A percentile compares a stretch with the other conserved stretches of the same genome.
phyloP scores from a whole-genome alignment of 2,329 filamentous ascomycete species.

The Paraphaeosphaeria minitans region DNA sequence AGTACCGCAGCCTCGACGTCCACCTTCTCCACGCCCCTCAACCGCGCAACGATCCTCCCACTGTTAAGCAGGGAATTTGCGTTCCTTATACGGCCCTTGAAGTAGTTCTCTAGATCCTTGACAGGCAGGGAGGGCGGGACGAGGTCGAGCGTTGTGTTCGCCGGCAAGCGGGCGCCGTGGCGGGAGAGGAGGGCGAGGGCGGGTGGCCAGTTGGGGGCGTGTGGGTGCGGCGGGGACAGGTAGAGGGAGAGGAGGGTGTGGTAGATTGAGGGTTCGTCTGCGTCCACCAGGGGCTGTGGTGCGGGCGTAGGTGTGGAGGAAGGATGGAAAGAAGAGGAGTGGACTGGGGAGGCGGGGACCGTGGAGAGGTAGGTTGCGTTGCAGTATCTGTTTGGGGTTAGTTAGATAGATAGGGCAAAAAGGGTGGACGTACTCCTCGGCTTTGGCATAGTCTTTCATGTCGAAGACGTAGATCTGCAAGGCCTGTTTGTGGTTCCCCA shows the following conservation, averaged over 20 bases:
- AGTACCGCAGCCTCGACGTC: slow-evolving; percentile 73
- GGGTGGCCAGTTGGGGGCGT: slow-evolving; percentile 74
- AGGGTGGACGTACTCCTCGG: slow-evolving; percentile 73
- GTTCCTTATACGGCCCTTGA: slow-evolving; percentile 84
- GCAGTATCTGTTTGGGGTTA: slow-evolving; percentile 65
- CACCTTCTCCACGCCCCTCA: slow-evolving; percentile 81
- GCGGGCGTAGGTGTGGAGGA: slow-evolving; percentile 37
- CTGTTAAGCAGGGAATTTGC: slow-evolving; percentile 84
- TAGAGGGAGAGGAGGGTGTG: slow-evolving; percentile 90
- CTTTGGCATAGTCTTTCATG: slow-evolving; percentile 82
- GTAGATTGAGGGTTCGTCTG: slow-evolving; percentile 78
- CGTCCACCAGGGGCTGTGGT: slow-evolving; percentile 50
- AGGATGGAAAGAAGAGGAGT: slow-evolving; percentile 49
- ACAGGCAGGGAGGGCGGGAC: slow-evolving; percentile 83
- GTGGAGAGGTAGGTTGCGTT: slow-evolving; percentile 75
- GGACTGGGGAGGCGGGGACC: slow-evolving; percentile 41
- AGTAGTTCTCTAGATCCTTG: slow-evolving; percentile 83
- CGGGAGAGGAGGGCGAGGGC: slow-evolving; percentile 87
- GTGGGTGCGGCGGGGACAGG: slow-evolving; percentile 75
- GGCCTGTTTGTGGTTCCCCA: slow-evolving; percentile 94
- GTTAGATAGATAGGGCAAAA: slow-evolving; percentile 48
- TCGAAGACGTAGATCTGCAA: slow-evolving; percentile 98
- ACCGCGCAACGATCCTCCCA: slow-evolving; percentile 73
- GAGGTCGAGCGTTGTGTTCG: slow-evolving; percentile 80
- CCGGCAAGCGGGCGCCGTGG: slow-evolving; percentile 89